Base-by-base conservation (phyloP, 2,329 filamentous ascomycete species). In the Verticillium klebahnii region DNA sequence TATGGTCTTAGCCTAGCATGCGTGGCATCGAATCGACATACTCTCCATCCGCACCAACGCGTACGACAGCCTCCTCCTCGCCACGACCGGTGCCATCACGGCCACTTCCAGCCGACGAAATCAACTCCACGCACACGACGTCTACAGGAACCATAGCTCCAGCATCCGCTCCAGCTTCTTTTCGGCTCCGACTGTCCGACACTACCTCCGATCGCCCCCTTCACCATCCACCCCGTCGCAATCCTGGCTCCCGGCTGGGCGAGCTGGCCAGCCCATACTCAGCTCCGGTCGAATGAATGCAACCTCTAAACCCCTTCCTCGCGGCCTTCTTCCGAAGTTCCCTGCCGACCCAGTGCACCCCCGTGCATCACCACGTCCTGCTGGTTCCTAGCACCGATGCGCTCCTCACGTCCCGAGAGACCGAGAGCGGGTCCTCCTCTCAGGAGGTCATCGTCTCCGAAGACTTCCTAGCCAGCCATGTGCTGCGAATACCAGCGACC, bases 281-380 rank as follows among this genome's bases (percentile, higher is more conserved):
- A 63, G 64, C 63, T 59, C 59, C 61, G 61, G 60, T 63, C 64
- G 64, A 66, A 65, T 66, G 64, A 66, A 97, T 97, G 93, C 93
- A 93, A 89, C 92, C 95, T 82, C 85, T 98, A 88, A 99, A 99
- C 81, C 95, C 95, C 77, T 98, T 97, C 80, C 85, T 99, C 78
- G 89, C 91, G 83, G 93, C 94, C 84, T 98, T 99, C 88, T 97
- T 97, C 85, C 93, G 92, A 82, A 98, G 93, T 86, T 88, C 92
- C 76, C 85, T 97, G 74, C 90, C 91, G 69, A 83, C 90, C 71
- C 94, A 98, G 88, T 98, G 95, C 83, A 87, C 89, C 66, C 93
- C 95, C 61, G 85, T 93, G 67, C 90, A 95, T 77, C 92, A 96
- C 76, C 92, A 98, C 82, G 88, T 99, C 70, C 86, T 99, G 61